A percentile compares a stretch with the other conserved stretches of the same genome.
Evolutionary conservation across 805 yeast species (phyloP).

Genomic region (Komagataella pseudopastoris): DNA sequence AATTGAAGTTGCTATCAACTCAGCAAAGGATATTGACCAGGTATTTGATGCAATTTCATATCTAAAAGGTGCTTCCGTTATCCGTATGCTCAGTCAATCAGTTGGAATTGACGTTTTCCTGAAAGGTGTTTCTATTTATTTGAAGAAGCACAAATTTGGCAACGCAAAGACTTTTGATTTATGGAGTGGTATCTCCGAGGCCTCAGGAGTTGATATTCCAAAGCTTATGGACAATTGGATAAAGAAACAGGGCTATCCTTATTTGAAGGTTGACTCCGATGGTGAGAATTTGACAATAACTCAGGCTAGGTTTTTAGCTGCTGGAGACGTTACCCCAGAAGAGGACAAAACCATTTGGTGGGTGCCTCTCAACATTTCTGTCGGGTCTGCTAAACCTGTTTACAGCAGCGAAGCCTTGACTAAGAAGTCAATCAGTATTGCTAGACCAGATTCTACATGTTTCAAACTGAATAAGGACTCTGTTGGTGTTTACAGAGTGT

Average conservation of each 20-base stretch:
- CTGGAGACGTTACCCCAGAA: conserved; percentile 45
- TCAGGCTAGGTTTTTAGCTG: conserved; percentile 49
- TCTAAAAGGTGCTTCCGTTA: conserved; percentile 67
- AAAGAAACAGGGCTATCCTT: conserved; percentile 60
- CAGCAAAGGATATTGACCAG: conserved; percentile 71
- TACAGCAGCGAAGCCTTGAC: conserved; percentile 5
- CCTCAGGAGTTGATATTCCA: conserved; percentile 46
- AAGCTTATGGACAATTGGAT: conserved; percentile 62
- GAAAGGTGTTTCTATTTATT: conserved; percentile 59
- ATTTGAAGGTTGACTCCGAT: conserved; percentile 33
- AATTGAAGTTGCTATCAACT: conserved; percentile 66
- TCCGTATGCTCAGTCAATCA: conserved; percentile 62
- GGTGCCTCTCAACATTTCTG: conserved; percentile 28
- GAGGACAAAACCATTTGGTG: conserved; percentile 50
- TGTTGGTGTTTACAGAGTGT: conserved; percentile 39
- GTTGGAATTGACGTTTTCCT: conserved; percentile 59
- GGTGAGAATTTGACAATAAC: conserved; percentile 23
- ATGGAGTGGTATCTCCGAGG: conserved; percentile 55
- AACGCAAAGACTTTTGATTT: conserved; percentile 67
- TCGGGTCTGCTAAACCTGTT: background rate
- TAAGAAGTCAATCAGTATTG: conserved; percentile 8
- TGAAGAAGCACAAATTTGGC: conserved; percentile 45
- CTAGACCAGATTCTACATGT: conserved; percentile 11
- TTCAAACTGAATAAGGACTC: conserved; percentile 37
- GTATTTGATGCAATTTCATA: conserved; percentile 75